phyloP scores from a whole-genome alignment of 192 early-diverging fungal species.

The Radiomyces spectabilis region DNA sequence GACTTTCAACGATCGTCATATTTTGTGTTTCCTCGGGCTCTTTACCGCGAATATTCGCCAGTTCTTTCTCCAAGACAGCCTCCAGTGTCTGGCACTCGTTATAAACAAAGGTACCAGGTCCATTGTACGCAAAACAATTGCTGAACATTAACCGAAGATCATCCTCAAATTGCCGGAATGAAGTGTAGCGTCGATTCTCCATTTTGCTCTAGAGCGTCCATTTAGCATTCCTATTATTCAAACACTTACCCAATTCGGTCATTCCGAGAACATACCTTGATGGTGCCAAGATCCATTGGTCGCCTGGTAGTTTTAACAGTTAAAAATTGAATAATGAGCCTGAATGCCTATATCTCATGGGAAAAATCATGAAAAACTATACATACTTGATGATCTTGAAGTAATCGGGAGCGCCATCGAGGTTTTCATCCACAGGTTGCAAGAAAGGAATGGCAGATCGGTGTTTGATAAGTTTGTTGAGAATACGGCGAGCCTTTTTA shows the following conservation, averaged over 20 bases:
- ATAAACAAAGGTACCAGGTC: slow-evolving; percentile 47
- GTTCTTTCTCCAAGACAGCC: slow-evolving; percentile 40
- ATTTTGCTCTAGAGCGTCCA: slow-evolving; percentile 37
- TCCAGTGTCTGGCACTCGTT: slow-evolving; percentile 50
- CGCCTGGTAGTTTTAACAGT: slow-evolving; percentile 35
- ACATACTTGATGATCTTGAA: slow-evolving; percentile 54
- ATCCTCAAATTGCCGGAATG: slow-evolving; percentile 35
- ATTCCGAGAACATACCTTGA: slow-evolving; percentile 28
- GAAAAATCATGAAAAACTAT: no score
- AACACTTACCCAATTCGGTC: no score
- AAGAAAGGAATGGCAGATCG: slow-evolving; percentile 49
- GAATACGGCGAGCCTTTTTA: slow-evolving; percentile 27
- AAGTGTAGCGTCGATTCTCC: slow-evolving; percentile 29
- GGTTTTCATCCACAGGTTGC: slow-evolving; percentile 48
- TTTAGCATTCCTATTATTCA: no score
- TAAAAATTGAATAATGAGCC: no score
- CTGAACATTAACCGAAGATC: slow-evolving; percentile 46
- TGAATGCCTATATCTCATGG: no score
- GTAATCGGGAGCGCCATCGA: slow-evolving; percentile 46
- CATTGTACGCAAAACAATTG: slow-evolving; percentile 62
- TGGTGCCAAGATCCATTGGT: slow-evolving; percentile 50
- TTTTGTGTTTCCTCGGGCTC: slow-evolving; percentile 29
- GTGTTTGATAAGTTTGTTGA: slow-evolving; percentile 38
- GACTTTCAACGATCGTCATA: slow-evolving; percentile 41
- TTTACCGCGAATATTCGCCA: slow-evolving; percentile 22